A percentile compares a stretch with the other conserved stretches of the same genome.
Conservation (phyloP, 2,329 filamentous ascomycete species). For the Davidsoniella neocaledoniae region DNA sequence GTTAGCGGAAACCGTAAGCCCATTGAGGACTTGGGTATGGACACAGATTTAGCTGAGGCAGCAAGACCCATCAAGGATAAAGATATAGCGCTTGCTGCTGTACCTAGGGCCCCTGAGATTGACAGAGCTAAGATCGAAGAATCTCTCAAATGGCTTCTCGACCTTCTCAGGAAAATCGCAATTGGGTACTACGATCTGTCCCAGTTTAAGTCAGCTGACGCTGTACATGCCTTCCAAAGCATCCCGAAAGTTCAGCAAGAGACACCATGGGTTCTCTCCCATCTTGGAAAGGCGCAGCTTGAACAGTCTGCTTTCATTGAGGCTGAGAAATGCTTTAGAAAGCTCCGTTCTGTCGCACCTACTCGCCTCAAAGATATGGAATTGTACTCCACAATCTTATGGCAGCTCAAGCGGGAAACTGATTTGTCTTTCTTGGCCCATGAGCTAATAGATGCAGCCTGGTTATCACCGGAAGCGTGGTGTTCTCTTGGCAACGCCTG, state of each 20-base stretch:
- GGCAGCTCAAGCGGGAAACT: slow-evolving; percentile 86
- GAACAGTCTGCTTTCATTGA: slow-evolving; percentile 77
- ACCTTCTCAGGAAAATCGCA: slow-evolving; percentile 67
- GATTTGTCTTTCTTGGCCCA: slow-evolving; percentile 86
- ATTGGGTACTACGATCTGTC: slow-evolving; percentile 63
- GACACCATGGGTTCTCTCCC: slow-evolving; percentile 82
- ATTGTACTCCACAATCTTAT: slow-evolving; percentile 95
- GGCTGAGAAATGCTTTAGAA: slow-evolving; percentile 71
- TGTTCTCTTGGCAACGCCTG: slow-evolving; percentile 90
- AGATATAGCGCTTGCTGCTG: background rate
- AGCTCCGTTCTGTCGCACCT: slow-evolving; percentile 63
- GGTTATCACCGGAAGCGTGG: slow-evolving; percentile 88
- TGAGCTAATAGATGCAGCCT: slow-evolving; percentile 71
- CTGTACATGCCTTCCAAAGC: slow-evolving; percentile 54
- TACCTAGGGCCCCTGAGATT: slow-evolving; percentile 24
- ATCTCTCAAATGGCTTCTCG: slow-evolving; percentile 57
- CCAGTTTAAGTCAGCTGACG: slow-evolving; percentile 62
- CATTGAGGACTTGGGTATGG: slow-evolving; percentile 46
- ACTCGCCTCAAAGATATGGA: slow-evolving; percentile 89
- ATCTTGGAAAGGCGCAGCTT: slow-evolving; percentile 80
- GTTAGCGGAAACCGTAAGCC: slow-evolving; percentile 84
- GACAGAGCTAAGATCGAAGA: slow-evolving; percentile 56
- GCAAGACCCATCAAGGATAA: slow-evolving; percentile 19
- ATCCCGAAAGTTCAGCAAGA: slow-evolving; percentile 64
- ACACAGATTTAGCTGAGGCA: slow-evolving; percentile 50